phyloP scores from a whole-genome alignment of 345 rosid genomes.

The Euclidium syriacum region DNA sequence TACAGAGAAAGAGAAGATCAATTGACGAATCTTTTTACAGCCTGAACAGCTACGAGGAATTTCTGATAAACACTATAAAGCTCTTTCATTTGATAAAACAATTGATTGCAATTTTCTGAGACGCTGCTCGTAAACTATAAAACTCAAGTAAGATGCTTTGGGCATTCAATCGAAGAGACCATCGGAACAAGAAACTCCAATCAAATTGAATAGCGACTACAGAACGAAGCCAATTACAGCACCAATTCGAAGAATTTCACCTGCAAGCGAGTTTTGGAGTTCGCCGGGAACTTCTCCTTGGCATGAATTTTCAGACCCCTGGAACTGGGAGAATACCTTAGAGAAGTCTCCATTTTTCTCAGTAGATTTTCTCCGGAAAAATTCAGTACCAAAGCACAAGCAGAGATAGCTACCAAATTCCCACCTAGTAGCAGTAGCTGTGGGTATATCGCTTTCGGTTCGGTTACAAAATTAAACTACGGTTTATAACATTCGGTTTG shows the following conservation, averaged over 20 bases:
- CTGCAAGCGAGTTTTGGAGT: constrained; percentile 61
- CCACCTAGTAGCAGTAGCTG: background rate
- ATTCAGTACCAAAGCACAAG: background rate
- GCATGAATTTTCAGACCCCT: constrained; percentile 71
- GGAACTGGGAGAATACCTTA: constrained; percentile 55
- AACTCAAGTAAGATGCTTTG: background rate
- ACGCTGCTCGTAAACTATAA: background rate
- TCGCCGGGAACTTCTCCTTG: constrained; percentile 67
- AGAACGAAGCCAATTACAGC: background rate
- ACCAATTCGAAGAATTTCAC: constrained; percentile 22
- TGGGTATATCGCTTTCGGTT: constrained; percentile 13
- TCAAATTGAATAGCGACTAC: background rate
- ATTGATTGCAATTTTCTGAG: background rate
- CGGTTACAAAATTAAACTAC: background rate
- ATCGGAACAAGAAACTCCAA: background rate
- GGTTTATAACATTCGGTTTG: constrained; percentile 4
- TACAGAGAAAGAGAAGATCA: too few species aligned
- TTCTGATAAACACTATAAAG: too few species aligned
- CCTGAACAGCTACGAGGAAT: too few species aligned
- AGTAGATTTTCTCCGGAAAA: background rate
- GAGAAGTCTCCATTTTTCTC: constrained; percentile 67
- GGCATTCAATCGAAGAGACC: background rate
- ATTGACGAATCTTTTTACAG: too few species aligned
- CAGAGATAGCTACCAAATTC: background rate
- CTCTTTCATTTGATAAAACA: background rate